phyloP scores from a whole-genome alignment of 352 stramenopile genomes.

The Phytophthora europaea region DNA sequence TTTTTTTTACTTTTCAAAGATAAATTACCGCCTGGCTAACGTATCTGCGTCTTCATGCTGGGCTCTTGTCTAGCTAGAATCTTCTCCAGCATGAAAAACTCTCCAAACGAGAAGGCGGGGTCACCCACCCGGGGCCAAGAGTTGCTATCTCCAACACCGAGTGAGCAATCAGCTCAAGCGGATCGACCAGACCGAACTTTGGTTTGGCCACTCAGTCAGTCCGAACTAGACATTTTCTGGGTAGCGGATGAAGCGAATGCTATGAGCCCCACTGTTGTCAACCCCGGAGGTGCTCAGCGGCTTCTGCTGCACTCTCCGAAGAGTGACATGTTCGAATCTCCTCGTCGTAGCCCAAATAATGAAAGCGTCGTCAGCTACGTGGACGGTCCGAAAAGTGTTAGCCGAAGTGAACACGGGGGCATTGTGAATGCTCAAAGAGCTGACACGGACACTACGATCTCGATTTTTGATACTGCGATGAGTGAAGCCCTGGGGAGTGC shows the following conservation, averaged over 20 bases:
- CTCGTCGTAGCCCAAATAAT: slow-evolving; percentile 28
- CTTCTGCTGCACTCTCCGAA: slow-evolving; percentile 12
- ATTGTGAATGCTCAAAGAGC: slow-evolving; percentile 33
- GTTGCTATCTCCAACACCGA: slow-evolving; percentile 13
- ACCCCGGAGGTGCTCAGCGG: slow-evolving; percentile 1
- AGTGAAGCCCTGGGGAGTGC: slow-evolving; percentile 32
- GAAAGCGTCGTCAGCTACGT: slow-evolving; percentile 21
- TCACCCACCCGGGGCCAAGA: slow-evolving; percentile 8
- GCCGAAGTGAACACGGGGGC: slow-evolving; percentile 22
- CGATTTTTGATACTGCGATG: slow-evolving; percentile 29
- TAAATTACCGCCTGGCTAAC: slow-evolving; percentile 9
- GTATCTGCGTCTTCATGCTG: slow-evolving; percentile 9
- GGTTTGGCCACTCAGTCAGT: slow-evolving; percentile 32
- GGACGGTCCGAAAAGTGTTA: slow-evolving; percentile 17
- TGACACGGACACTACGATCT: slow-evolving; percentile 46
- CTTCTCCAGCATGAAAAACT: slow-evolving; percentile 21
- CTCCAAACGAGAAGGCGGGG: slow-evolving; percentile 18
- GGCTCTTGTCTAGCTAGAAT: slow-evolving; percentile 30
- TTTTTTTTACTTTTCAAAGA: not conserved
- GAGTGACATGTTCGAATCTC: slow-evolving; percentile 21
- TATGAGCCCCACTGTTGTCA: not conserved
- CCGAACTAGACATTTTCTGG: slow-evolving; percentile 31
- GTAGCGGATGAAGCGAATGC: slow-evolving; percentile 23
- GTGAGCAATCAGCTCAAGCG: slow-evolving; percentile 11
- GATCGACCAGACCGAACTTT: slow-evolving; percentile 27